Conservation (phyloP, 305 asterid species). For the Stenogyne calaminthoides region DNA sequence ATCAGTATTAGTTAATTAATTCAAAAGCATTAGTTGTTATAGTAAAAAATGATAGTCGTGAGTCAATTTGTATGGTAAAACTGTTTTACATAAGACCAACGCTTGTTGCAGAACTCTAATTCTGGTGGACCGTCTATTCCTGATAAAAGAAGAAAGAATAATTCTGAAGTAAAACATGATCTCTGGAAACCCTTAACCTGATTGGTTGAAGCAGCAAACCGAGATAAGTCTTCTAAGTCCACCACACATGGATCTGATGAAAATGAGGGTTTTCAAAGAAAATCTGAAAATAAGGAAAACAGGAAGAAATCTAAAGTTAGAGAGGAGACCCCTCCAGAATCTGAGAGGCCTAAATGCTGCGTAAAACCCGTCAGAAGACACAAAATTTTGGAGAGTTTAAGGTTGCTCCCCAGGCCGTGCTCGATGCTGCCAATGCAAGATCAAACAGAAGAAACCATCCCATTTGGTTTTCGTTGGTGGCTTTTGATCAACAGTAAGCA, state of each 20-base stretch:
- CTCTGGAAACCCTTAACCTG: constrained; percentile 91
- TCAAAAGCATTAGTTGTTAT: too few species aligned
- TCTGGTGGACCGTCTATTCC: constrained; percentile 59
- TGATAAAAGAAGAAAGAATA: constrained; percentile 53
- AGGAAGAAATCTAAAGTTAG: constrained; percentile 46
- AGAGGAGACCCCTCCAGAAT: constrained; percentile 53
- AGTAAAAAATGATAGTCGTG: too few species aligned
- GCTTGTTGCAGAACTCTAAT: constrained; percentile 53
- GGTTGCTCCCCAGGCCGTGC: constrained; percentile 59
- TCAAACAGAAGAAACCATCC: constrained; percentile 59
- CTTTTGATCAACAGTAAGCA: constrained; percentile 68
- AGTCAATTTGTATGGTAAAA: too few species aligned
- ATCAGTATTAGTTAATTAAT: too few species aligned
- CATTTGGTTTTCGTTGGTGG: constrained; percentile 92
- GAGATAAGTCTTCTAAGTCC: constrained; percentile 72
- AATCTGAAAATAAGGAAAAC: constrained; percentile 43
- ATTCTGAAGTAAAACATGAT: constrained; percentile 64
- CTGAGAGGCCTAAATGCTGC: constrained; percentile 58
- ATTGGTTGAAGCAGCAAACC: constrained; percentile 92
- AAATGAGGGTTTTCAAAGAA: constrained; percentile 37
- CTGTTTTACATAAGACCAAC: too few species aligned
- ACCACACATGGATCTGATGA: constrained; percentile 49
- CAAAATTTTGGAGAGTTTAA: constrained; percentile 42
- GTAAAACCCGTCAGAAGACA: constrained; percentile 46
- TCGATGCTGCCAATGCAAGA: constrained; percentile 59